Base-by-base conservation (phyloP, 2,329 filamentous ascomycete genomes). In the Claviceps pazoutovae region DNA sequence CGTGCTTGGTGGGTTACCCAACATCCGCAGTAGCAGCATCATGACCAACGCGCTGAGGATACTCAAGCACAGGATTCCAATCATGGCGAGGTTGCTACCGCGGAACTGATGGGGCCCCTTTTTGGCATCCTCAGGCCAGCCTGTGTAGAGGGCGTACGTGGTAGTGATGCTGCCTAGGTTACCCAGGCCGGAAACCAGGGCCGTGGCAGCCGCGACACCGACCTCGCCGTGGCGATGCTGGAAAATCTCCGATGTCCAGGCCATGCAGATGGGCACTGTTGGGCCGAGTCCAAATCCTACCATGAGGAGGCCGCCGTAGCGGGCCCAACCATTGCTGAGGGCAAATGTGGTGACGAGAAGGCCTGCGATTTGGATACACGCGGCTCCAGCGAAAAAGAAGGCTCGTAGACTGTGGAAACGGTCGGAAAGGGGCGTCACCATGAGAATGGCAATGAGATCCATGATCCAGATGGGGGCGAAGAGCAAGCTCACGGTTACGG, bases 381-480 rank as follows among this genome's bases (percentile, higher is more conserved):
- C 83, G 0, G 86, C 85, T 8, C 78, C 74, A 36, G 83, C 83
- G 71, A 95, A 95, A 74, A 94, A 90, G 52, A 88, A 66, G 2
- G 87, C 83, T 16, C 89, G 84, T 61, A 86, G 76, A 53, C 76
- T 77, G 68, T 94, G 86, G 73, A 94, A 95, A 52, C 88, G 83
- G 66, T 95, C 89, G 1, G 87, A 90, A 54, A 95, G 74, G 1
- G 89, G 89, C 1, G 88, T 95, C 21, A 94, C 76, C 17, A 94
- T 73, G 47, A 95, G 74, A 61, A 95, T 95, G 38, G 88, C 87
- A 52, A 90, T 83, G 39, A 95, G 76, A 62, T 95, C 89, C 83
- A 89, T 88, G 58, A 95, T 84, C 89, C 89, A 95, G 62, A 95
- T 95, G 0, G 89, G 89, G 2, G 89, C 88, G 62, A 89, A 90